Evolutionary conservation across 352 stramenopile genomes (phyloP).

Genomic region (Phytopythium cucurbitacearum): DNA sequence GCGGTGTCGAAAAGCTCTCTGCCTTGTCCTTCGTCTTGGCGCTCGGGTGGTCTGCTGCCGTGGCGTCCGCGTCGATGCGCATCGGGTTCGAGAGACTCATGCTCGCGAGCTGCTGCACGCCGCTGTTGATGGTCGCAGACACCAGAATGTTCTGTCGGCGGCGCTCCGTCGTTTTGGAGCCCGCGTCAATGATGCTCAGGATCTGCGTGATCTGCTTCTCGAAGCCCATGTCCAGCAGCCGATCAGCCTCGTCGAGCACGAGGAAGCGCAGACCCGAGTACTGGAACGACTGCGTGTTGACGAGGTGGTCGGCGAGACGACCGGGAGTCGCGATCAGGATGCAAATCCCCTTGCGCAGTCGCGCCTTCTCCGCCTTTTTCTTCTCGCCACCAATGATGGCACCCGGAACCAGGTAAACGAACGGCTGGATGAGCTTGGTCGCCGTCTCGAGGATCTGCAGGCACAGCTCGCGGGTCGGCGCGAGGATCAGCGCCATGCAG

Average conservation of each 20-base stretch:
- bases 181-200: slow-evolving; percentile 90
- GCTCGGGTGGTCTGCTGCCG: slow-evolving; percentile 9
- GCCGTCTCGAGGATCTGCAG: slow-evolving; percentile 95
- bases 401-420: slow-evolving; percentile 86
- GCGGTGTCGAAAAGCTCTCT: slow-evolving; percentile 84
- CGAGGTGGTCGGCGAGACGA: slow-evolving; percentile 94
- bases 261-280: slow-evolving; percentile 92
- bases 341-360: slow-evolving; percentile 90
- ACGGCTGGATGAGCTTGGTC: slow-evolving; percentile 90
- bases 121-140: slow-evolving; percentile 86
- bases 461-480: slow-evolving; percentile 94
- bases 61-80: slow-evolving; percentile 70
- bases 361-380: slow-evolving; percentile 86
- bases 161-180: slow-evolving; percentile 66
- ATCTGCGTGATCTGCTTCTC: slow-evolving; percentile 99
- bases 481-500: slow-evolving; percentile 90
- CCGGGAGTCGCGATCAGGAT: slow-evolving; percentile 98
- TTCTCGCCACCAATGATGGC: slow-evolving; percentile 94
- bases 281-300: slow-evolving; percentile 92
- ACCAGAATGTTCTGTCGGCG: slow-evolving; percentile 83
- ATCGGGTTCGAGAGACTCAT: slow-evolving; percentile 79
- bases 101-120: slow-evolving; percentile 75
- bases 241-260: slow-evolving; percentile 98
- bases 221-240: slow-evolving; percentile 99
- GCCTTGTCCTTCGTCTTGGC: slow-evolving; percentile 9